Evolutionary conservation across 208 protist genomes (phyloP).

Genomic region (Angomonas ambiguus): DNA sequence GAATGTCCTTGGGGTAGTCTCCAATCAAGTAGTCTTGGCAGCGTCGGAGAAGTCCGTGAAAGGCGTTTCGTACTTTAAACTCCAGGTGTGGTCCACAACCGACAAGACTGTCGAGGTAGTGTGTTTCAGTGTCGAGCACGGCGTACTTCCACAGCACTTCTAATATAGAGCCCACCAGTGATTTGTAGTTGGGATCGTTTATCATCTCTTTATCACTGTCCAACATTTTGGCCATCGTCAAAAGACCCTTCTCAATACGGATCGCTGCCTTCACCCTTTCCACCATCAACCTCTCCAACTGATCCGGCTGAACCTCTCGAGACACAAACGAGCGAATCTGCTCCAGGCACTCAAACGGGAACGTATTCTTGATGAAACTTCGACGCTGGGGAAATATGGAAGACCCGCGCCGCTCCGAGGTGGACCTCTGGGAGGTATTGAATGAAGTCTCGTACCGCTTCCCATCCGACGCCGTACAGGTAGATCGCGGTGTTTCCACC

Average conservation of each 20-base stretch:
- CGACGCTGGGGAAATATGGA: conserved; percentile 38
- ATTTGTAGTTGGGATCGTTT: not conserved
- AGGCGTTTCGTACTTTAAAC: conserved; percentile 47
- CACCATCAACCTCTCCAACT: conserved; percentile 60
- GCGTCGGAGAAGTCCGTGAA: conserved; percentile 54
- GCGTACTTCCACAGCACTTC: conserved; percentile 48
- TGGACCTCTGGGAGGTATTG: conserved; percentile 31
- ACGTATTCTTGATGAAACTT: conserved; percentile 43
- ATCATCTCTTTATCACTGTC: conserved; percentile 10
- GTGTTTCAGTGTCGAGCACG: conserved; percentile 36
- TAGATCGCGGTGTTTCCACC: not conserved
- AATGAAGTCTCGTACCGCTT: conserved; percentile 19
- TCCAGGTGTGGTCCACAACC: conserved; percentile 73
- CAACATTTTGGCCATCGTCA: conserved; percentile 38
- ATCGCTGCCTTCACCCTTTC: conserved; percentile 55
- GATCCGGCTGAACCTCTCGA: conserved; percentile 39
- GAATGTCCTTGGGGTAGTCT: conserved; percentile 24
- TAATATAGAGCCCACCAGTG: conserved; percentile 25
- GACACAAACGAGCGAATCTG: conserved; percentile 62
- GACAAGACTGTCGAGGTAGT: conserved; percentile 58
- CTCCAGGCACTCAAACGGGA: conserved; percentile 65
- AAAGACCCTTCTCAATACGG: conserved; percentile 47
- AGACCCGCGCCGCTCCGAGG: conserved; percentile 54
- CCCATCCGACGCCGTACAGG: not conserved
- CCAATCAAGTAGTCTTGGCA: conserved; percentile 28